phyloP scores from a whole-genome alignment of 768 basidiomycete species.

The Cantharellus cinnabarinus region DNA sequence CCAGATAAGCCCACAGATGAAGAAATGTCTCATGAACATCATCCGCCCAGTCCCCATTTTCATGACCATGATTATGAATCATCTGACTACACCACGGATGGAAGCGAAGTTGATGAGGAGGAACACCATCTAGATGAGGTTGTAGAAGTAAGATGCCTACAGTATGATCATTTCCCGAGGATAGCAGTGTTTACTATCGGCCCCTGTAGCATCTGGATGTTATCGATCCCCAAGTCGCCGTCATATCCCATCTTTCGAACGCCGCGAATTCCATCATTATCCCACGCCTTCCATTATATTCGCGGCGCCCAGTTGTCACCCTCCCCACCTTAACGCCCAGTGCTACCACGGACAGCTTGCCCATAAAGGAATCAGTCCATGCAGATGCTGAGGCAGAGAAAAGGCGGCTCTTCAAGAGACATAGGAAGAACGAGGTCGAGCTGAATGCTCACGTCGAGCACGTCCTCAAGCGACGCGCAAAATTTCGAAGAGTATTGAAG shows the following conservation, averaged over 20 bases:
- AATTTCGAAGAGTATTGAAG: constrained; percentile 33
- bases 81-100: background rate
- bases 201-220: background rate
- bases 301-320: constrained; percentile 44
- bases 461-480: constrained; percentile 41
- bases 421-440: constrained; percentile 14
- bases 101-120: constrained; percentile 7
- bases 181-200: background rate
- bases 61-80: background rate
- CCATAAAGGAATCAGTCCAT: constrained; percentile 13
- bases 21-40: background rate
- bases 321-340: constrained; percentile 22
- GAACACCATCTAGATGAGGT: constrained; percentile 49
- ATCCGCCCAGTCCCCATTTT: background rate
- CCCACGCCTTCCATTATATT: constrained; percentile 50
- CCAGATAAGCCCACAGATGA: background rate
- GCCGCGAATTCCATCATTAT: constrained; percentile 62
- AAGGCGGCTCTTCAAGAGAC: constrained; percentile 13
- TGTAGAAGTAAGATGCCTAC: constrained; percentile 26
- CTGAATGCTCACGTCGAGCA: constrained; percentile 66
- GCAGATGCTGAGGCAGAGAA: constrained; percentile 11
- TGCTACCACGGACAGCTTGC: constrained; percentile 7
- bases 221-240: constrained; percentile 52
- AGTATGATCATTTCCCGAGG: constrained; percentile 1
- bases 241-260: constrained; percentile 56